phyloP scores from a whole-genome alignment of 441 rosid genomes.

The Gossypium davidsonii region DNA sequence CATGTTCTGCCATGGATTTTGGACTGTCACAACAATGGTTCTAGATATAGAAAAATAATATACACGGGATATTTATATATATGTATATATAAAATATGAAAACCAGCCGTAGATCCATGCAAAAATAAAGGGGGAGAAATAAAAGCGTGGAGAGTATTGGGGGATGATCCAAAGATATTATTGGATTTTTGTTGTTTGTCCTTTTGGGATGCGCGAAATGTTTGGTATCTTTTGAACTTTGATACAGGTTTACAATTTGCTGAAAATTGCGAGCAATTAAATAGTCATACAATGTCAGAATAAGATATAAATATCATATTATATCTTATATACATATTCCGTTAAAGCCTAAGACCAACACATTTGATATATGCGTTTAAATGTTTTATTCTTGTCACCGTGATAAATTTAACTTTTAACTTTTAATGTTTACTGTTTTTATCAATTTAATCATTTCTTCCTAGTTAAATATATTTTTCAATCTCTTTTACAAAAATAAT shows the following conservation, averaged over 20 bases:
- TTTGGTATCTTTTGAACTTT: not conserved
- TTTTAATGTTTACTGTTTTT: too few species aligned
- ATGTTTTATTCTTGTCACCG: too few species aligned
- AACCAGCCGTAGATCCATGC: not conserved
- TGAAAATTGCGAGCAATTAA: not conserved
- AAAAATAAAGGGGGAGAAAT: not conserved
- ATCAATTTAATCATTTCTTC: too few species aligned
- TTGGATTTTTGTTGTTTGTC: not conserved
- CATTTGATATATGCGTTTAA: too few species aligned
- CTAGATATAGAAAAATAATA: not conserved
- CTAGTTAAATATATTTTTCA: too few species aligned
- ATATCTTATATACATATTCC: too few species aligned
- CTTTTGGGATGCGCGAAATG: not conserved
- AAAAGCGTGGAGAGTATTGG: not conserved
- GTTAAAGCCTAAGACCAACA: too few species aligned
- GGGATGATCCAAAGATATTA: not conserved
- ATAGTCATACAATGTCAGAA: not conserved
- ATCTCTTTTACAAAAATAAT: too few species aligned
- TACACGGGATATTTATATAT: not conserved
- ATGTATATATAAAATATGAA: not conserved
- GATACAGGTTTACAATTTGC: not conserved
- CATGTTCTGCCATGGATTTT: constrained; percentile 14
- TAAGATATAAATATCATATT: too few species aligned
- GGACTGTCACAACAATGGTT: not conserved
- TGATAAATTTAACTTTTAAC: too few species aligned